A percentile compares a stretch with the other conserved stretches of the same genome.
Conservation (phyloP, 768 basidiomycete species). For the Mycena haematopus region DNA sequence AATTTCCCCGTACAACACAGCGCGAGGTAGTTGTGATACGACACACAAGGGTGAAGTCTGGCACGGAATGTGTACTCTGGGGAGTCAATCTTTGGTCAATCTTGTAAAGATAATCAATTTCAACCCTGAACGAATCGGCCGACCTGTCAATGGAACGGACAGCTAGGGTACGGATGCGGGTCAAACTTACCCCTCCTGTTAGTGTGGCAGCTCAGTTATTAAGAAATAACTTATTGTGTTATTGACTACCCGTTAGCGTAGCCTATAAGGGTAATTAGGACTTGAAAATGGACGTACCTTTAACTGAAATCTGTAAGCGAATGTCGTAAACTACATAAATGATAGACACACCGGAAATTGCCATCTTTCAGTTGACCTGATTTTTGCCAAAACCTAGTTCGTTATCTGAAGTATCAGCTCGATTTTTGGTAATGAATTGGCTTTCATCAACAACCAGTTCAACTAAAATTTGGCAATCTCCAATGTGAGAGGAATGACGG, state of each 20-base stretch:
- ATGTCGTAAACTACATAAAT: conserved; percentile 9
- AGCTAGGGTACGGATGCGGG: conserved; percentile 7
- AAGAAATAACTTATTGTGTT: conserved; percentile 6
- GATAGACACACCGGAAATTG: no score
- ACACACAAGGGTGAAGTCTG: conserved; percentile 8
- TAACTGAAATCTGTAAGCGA: conserved; percentile 9
- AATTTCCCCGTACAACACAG: background rate
- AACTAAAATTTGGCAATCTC: no score
- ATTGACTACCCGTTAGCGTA: conserved; percentile 15
- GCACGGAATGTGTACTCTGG: conserved; percentile 5
- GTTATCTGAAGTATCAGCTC: no score
- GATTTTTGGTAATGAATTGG: no score
- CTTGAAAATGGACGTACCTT: conserved; percentile 11
- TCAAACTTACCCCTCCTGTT: conserved; percentile 12
- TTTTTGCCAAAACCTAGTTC: no score
- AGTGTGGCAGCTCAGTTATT: conserved; percentile 5
- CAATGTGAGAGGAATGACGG: no score
- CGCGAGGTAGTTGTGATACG: conserved; percentile 2
- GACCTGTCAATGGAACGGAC: conserved; percentile 4
- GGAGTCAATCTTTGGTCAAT: no score
- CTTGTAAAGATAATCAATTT: conserved; percentile 5
- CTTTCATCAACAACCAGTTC: no score
- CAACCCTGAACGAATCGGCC: conserved; percentile 5
- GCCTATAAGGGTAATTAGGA: conserved; percentile 7
- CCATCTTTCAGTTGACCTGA: no score